Evolutionary conservation across 2,329 filamentous ascomycete species (phyloP).

Genomic region (Cadophora luteo-olivacea): DNA sequence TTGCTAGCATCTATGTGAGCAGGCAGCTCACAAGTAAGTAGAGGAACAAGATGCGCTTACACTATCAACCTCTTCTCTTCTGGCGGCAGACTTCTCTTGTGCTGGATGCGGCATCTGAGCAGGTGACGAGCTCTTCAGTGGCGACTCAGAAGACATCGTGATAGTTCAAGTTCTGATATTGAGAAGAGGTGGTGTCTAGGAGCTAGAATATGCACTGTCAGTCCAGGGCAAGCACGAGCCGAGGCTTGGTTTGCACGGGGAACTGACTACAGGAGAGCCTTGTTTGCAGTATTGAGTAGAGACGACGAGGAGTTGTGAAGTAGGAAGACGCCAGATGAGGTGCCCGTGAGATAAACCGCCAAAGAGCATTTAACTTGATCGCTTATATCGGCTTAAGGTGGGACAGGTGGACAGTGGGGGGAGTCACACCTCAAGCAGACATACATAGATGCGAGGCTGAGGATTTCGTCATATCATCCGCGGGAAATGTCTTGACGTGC

Average conservation of each 20-base stretch:
- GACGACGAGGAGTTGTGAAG: slow-evolving; percentile 4
- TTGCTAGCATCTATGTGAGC: not conserved
- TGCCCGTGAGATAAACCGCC: slow-evolving; percentile 6
- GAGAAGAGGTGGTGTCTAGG: not conserved
- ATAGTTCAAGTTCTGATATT: not conserved
- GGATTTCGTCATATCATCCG: not conserved
- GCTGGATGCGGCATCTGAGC: not conserved
- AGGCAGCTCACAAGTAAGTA: not conserved
- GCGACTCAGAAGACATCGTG: slow-evolving; percentile 4
- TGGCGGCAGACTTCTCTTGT: not conserved
- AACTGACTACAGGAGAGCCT: slow-evolving; percentile 7
- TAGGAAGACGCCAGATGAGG: slow-evolving; percentile 11
- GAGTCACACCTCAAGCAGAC: slow-evolving; percentile 5
- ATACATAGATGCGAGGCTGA: slow-evolving; percentile 2
- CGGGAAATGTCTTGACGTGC: not conserved
- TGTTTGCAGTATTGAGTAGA: slow-evolving; percentile 3
- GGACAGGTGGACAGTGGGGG: slow-evolving; percentile 6
- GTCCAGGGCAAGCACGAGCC: not conserved
- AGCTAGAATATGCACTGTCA: slow-evolving; percentile 2
- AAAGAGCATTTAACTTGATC: slow-evolving; percentile 7
- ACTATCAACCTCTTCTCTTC: not conserved
- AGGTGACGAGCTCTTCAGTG: not conserved
- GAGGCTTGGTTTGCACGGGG: not conserved
- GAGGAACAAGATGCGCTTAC: not conserved
- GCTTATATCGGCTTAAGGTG: slow-evolving; percentile 14